Conservation (phyloP, 2,329 filamentous ascomycete species). For the Ustilaginoidea virens region DNA sequence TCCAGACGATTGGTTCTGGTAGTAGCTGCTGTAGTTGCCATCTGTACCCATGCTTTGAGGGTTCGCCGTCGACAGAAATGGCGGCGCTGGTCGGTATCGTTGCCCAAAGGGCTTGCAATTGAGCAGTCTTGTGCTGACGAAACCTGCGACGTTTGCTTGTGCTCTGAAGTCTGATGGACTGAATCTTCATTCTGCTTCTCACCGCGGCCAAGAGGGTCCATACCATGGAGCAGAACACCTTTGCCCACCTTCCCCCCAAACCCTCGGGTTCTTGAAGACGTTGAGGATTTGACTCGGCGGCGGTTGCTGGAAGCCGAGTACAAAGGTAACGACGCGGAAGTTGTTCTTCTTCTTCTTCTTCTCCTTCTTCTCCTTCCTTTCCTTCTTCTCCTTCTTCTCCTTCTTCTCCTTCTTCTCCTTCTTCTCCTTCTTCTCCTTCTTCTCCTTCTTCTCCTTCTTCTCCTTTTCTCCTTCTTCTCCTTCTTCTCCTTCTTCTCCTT, state of each 20-base stretch:
- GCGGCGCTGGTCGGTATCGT: conserved; percentile 32
- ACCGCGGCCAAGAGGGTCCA: conserved; percentile 64
- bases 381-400: too few species aligned
- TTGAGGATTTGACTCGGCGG: too few species aligned
- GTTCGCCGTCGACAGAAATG: conserved; percentile 32
- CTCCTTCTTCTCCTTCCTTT: too few species aligned
- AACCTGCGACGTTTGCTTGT: conserved; percentile 36
- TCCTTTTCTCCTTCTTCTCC: too few species aligned
- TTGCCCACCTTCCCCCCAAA: conserved; percentile 18
- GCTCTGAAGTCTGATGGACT: conserved; percentile 43
- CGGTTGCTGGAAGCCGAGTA: too few species aligned
- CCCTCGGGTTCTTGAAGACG: too few species aligned
- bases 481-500: too few species aligned
- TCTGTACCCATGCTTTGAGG: conserved; percentile 37
- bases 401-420: too few species aligned
- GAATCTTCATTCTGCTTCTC: conserved; percentile 62
- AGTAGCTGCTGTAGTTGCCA: conserved; percentile 43
- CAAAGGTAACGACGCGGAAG: too few species aligned
- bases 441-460: too few species aligned
- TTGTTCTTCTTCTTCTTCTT: too few species aligned
- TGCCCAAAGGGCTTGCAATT: conserved; percentile 17
- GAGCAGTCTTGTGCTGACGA: conserved; percentile 28
- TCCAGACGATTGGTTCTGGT: conserved; percentile 34
- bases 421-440: too few species aligned
- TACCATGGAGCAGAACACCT: conserved; percentile 37